Percentiles rank a stretch among this genome's conserved stretches.
phyloP scores from a whole-genome alignment of 2,329 filamentous ascomycete genomes.

The Xylariaceae sp. region DNA sequence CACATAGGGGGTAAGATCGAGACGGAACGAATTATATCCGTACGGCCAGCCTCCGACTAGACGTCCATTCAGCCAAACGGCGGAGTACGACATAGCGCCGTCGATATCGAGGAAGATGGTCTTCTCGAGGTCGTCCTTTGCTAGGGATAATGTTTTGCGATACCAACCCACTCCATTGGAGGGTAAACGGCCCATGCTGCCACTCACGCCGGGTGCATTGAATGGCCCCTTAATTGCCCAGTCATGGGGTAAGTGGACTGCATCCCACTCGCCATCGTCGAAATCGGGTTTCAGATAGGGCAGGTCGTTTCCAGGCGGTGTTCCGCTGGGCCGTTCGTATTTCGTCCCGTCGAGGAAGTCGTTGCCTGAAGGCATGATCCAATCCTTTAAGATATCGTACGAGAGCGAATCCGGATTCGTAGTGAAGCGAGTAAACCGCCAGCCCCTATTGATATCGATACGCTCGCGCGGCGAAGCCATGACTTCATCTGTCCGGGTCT shows the following conservation, averaged over 20 bases:
- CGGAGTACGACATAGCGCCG: constrained; percentile 47
- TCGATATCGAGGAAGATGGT: constrained; percentile 35
- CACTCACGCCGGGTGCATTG: constrained; percentile 32
- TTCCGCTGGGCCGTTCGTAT: constrained; percentile 23
- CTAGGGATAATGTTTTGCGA: constrained; percentile 35
- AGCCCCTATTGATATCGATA: constrained; percentile 32
- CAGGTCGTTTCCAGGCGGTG: constrained; percentile 26
- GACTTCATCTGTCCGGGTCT: not conserved
- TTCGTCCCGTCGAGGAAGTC: constrained; percentile 29
- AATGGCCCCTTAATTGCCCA: constrained; percentile 42
- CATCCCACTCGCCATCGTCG: constrained; percentile 34
- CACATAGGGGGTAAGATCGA: constrained; percentile 44
- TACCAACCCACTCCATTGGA: constrained; percentile 50
- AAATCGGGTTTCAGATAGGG: constrained; percentile 29
- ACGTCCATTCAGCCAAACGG: constrained; percentile 48
- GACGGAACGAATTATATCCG: constrained; percentile 46
- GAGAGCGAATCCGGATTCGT: constrained; percentile 33
- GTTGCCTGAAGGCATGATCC: constrained; percentile 33
- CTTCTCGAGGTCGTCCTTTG: constrained; percentile 18
- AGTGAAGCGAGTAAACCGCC: constrained; percentile 34
- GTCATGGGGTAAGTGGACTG: constrained; percentile 39
- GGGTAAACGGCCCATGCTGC: constrained; percentile 42
- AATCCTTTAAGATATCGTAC: constrained; percentile 31
- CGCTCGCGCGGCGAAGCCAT: constrained; percentile 27
- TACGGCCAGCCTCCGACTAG: constrained; percentile 49